A percentile compares a stretch with the other conserved stretches of the same genome.
phyloP scores from a whole-genome alignment of 1,284 basidiomycete species.

The Kwoniella shivajii region DNA sequence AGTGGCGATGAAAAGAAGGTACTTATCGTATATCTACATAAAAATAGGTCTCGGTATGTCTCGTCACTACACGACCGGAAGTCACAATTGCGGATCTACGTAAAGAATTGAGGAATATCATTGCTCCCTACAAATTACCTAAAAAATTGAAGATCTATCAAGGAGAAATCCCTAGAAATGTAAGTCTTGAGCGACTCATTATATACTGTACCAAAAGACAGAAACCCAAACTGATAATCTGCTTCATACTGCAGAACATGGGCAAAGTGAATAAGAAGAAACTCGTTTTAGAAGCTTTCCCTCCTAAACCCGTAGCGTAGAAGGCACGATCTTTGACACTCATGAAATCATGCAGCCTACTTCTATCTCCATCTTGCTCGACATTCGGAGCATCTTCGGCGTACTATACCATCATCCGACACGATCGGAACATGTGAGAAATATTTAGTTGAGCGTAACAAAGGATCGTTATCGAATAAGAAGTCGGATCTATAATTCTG shows the following conservation, averaged over 20 bases:
- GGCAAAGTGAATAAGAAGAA: constrained; percentile 40
- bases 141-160: constrained; percentile 41
- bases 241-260: constrained; percentile 21
- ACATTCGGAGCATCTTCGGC: no score
- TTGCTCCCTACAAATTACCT: constrained; percentile 48
- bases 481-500: no score
- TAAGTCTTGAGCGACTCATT: no score
- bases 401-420: no score
- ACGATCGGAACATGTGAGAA: no score
- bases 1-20: background rate
- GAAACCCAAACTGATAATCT: no score
- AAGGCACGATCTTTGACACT: background rate
- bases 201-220: no score
- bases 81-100: constrained; percentile 26
- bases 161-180: constrained; percentile 40
- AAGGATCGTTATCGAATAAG: background rate
- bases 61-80: constrained; percentile 25
- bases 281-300: constrained; percentile 29
- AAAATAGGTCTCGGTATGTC: constrained; percentile 27
- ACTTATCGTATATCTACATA: background rate
- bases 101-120: constrained; percentile 29
- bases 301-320: constrained; percentile 4
- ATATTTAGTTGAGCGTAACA: no score
- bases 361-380: no score
- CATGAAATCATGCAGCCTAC: no score